phyloP scores from a whole-genome alignment of 495 filamentous ascomycete species.

The Aspergillus sparsus region DNA sequence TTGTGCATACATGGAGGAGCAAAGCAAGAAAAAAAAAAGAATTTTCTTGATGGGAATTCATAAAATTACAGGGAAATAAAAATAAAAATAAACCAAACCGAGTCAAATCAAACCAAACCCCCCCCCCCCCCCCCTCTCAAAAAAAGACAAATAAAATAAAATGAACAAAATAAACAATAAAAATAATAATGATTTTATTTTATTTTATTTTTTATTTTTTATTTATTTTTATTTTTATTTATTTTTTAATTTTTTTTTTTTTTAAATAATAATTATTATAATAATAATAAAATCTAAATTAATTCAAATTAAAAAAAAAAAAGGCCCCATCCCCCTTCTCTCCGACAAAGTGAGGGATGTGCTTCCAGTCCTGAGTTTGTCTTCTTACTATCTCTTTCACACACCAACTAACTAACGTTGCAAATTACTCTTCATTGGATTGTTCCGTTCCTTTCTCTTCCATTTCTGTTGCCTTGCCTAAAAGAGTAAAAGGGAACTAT shows the following conservation, averaged over 20 bases:
- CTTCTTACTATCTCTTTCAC: conserved; percentile 4
- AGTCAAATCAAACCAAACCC: conserved; percentile 1
- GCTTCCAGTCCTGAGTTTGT: background rate
- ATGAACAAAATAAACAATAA: background rate
- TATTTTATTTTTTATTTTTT: conserved; percentile 7
- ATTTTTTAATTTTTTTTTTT: conserved; percentile 1
- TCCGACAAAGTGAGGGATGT: conserved; percentile 33
- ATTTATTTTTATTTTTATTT: conserved; percentile 1
- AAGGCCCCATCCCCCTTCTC: conserved; percentile 2
- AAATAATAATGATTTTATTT: too few relatives aligned
- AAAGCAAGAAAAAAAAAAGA: background rate
- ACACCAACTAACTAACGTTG: background rate
- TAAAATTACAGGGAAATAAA: conserved; percentile 24
- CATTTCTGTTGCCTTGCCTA: conserved; percentile 14
- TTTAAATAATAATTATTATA: conserved; percentile 9
- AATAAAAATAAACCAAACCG: conserved; percentile 18
- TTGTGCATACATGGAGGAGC: background rate
- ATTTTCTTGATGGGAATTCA: conserved; percentile 4
- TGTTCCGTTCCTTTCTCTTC: background rate
- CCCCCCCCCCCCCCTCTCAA: background rate
- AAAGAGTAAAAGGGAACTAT: conserved; percentile 14
- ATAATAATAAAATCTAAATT: conserved; percentile 13
- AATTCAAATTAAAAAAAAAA: conserved; percentile 13
- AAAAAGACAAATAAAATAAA: conserved; percentile 11
- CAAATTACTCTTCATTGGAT: conserved; percentile 2